Conservation (phyloP, 805 yeast genomes). For the Candida quercuum region DNA sequence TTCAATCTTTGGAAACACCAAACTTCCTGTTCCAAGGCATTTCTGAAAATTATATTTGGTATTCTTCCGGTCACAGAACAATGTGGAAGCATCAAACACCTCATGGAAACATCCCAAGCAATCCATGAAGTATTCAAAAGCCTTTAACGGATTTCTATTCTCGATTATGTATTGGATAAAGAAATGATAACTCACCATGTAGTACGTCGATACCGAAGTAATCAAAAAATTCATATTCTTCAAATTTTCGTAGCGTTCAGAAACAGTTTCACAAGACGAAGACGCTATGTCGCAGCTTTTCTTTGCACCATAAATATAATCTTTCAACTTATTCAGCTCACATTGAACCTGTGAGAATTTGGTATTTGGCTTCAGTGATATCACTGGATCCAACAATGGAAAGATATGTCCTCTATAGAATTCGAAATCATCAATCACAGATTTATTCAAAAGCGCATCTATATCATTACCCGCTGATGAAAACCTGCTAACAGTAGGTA, state of each 20-base stretch:
- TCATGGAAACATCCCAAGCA: neutral
- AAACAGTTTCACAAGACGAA: neutral
- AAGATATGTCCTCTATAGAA: neutral
- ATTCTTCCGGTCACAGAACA: neutral
- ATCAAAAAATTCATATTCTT: neutral
- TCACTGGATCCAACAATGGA: neutral
- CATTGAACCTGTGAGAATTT: neutral
- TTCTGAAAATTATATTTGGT: neutral
- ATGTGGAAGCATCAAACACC: neutral
- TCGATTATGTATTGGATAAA: neutral
- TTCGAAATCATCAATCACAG: neutral
- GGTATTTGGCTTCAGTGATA: neutral
- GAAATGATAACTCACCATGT: neutral
- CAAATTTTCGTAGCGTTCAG: neutral
- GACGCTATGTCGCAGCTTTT: neutral
- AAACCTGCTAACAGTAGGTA: neutral
- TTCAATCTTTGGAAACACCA: neutral
- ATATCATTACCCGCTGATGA: too few relatives aligned
- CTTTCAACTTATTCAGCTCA: neutral
- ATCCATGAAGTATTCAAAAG: neutral
- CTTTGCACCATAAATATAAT: neutral
- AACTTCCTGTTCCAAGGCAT: neutral
- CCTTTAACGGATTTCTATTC: neutral
- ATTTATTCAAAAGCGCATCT: neutral
- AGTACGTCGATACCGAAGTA: neutral